phyloP scores from a whole-genome alignment of 139 green algal species.

The Coccomyxa sp. region DNA sequence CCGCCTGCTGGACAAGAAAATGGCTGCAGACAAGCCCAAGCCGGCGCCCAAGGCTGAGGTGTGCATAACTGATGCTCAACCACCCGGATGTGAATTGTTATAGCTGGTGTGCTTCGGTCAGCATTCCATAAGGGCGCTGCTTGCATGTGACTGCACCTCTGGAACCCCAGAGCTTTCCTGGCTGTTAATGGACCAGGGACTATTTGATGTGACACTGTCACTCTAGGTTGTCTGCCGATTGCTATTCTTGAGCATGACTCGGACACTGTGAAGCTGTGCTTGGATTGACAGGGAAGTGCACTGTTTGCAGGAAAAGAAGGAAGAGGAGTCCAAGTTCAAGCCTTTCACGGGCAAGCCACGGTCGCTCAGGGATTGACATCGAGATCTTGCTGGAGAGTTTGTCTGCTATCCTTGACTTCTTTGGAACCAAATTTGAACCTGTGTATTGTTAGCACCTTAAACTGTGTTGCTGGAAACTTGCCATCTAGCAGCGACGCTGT shows the following conservation, averaged over 20 bases:
- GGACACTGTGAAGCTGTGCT: neutral
- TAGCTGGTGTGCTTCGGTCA: neutral
- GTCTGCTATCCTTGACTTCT: no score
- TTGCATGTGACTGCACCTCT: no score
- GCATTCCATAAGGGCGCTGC: neutral
- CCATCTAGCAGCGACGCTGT: no score
- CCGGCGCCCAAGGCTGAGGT: conserved; percentile 1
- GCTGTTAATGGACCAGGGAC: neutral
- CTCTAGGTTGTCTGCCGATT: neutral
- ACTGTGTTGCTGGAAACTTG: no score
- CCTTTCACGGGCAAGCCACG: conserved; percentile 55
- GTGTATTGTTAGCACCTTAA: no score
- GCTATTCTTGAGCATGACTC: neutral
- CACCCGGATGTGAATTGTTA: neutral
- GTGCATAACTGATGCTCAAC: neutral
- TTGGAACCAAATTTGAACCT: no score
- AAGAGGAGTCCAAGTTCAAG: conserved; percentile 43
- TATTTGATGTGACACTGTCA: neutral
- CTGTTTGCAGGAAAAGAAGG: conserved; percentile 32
- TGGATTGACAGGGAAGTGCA: neutral
- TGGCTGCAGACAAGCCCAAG: conserved; percentile 2
- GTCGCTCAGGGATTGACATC: conserved; percentile 31
- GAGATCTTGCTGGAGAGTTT: no score
- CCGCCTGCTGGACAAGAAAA: conserved; percentile 59
- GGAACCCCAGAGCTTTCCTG: no score